Evolutionary conservation across 2,329 filamentous ascomycete species (phyloP).

Genomic region (Helminthosporium solani): DNA sequence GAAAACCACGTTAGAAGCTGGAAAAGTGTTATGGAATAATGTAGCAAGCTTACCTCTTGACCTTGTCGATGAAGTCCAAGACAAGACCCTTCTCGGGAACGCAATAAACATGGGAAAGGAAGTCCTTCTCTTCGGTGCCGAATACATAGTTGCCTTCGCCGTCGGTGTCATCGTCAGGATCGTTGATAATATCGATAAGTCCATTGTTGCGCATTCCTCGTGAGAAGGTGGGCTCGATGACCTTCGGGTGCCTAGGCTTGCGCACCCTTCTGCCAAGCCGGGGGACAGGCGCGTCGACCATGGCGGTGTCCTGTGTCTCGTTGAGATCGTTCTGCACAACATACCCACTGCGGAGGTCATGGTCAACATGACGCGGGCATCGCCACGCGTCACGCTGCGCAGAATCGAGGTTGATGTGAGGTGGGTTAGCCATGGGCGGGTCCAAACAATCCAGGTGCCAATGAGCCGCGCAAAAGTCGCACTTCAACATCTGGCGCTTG

Average conservation of each 20-base stretch:
- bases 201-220: slow-evolving; percentile 63
- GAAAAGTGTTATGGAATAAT: slow-evolving; percentile 4
- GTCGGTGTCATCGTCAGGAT: slow-evolving; percentile 46
- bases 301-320: slow-evolving; percentile 26
- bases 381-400: slow-evolving; percentile 72
- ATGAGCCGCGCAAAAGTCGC: slow-evolving; percentile 75
- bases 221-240: slow-evolving; percentile 50
- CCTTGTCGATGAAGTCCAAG: slow-evolving; percentile 62
- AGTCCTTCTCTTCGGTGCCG: slow-evolving; percentile 41
- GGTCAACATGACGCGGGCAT: slow-evolving; percentile 83
- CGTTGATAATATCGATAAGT: slow-evolving; percentile 48
- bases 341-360: slow-evolving; percentile 58
- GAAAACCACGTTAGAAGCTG: slow-evolving; percentile 15
- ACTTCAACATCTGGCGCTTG: slow-evolving; percentile 76
- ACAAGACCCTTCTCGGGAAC: slow-evolving; percentile 50
- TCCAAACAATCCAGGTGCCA: slow-evolving; percentile 95
- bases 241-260: slow-evolving; percentile 51
- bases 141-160: slow-evolving; percentile 47
- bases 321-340: slow-evolving; percentile 38
- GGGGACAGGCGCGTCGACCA: slow-evolving; percentile 29
- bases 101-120: slow-evolving; percentile 45
- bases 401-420: slow-evolving; percentile 54
- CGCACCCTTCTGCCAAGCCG: slow-evolving; percentile 47
- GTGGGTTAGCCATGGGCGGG: slow-evolving; percentile 77
- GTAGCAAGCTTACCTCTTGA: slow-evolving; percentile 48